phyloP scores from a whole-genome alignment of 805 yeast genomes.

The Vanderwaltozyma tropicalis region DNA sequence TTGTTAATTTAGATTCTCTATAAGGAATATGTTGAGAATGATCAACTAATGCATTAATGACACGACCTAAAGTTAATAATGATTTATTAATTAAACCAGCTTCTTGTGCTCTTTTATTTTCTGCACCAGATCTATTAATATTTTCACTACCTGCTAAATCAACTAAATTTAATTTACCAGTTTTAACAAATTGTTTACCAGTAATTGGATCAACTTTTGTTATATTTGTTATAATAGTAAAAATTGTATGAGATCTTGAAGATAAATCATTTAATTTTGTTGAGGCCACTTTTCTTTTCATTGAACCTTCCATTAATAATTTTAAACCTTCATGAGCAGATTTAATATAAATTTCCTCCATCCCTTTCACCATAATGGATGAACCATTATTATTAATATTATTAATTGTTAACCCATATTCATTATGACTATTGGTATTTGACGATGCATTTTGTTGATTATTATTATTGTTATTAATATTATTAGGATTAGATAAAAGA shows the following conservation, averaged over 20 bases:
- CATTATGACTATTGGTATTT: slow-evolving; percentile 1
- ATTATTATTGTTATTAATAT: background rate
- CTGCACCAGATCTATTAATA: slow-evolving; percentile 74
- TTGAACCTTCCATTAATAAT: slow-evolving; percentile 46
- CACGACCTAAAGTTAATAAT: slow-evolving; percentile 74
- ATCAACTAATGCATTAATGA: slow-evolving; percentile 63
- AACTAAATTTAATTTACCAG: slow-evolving; percentile 73
- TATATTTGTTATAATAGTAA: slow-evolving; percentile 54
- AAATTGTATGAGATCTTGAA: slow-evolving; percentile 72
- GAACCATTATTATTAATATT: slow-evolving; percentile 3
- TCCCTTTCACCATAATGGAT: slow-evolving; percentile 44
- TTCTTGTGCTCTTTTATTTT: slow-evolving; percentile 73
- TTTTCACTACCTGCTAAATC: slow-evolving; percentile 93
- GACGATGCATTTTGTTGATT: background rate
- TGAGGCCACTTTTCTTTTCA: slow-evolving; percentile 60
- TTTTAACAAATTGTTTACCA: slow-evolving; percentile 40
- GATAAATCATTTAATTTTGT: slow-evolving; percentile 70
- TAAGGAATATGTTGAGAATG: slow-evolving; percentile 67
- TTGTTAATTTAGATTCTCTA: slow-evolving; percentile 71
- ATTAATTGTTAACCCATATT: background rate
- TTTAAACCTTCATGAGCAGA: slow-evolving; percentile 42
- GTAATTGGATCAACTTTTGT: slow-evolving; percentile 38
- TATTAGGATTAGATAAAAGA: slow-evolving; percentile 32
- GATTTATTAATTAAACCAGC: slow-evolving; percentile 88
- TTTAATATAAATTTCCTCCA: slow-evolving; percentile 43